These are phyloP conservation scores for Psidium guajava DNA, from an alignment of 345 rosid species.

Conservation along the genomic window DNA sequence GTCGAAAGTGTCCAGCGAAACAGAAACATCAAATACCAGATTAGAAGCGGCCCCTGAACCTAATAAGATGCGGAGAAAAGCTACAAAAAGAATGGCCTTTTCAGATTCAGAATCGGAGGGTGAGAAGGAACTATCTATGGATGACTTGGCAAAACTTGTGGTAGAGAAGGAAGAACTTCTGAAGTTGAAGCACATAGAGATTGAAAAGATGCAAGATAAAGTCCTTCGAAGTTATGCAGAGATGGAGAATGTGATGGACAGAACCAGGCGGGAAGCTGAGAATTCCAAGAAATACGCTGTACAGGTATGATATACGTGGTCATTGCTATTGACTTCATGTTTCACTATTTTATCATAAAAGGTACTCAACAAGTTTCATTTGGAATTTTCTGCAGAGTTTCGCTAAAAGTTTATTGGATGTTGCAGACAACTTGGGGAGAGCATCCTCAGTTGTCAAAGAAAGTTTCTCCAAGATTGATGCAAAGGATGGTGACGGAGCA, in stretches of 20 bases:
- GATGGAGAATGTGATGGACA: slow-evolving; percentile 79
- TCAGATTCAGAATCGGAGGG: slow-evolving; percentile 58
- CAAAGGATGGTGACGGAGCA: slow-evolving; percentile 47
- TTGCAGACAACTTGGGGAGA: slow-evolving; percentile 86
- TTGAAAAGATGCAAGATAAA: slow-evolving; percentile 64
- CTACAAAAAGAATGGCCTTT: slow-evolving; percentile 32
- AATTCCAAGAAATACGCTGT: slow-evolving; percentile 78
- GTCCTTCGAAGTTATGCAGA: slow-evolving; percentile 69
- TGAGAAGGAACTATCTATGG: slow-evolving; percentile 51
- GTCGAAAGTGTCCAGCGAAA: slow-evolving; percentile 9
- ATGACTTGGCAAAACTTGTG: slow-evolving; percentile 68
- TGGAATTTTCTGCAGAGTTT: slow-evolving; percentile 44
- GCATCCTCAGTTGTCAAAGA: slow-evolving; percentile 83
- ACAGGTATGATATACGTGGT: slow-evolving; percentile 37
- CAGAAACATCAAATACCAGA: slow-evolving; percentile 24
- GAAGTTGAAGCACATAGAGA: slow-evolving; percentile 47
- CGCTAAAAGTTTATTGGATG: slow-evolving; percentile 74
- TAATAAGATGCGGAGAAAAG: slow-evolving; percentile 23
- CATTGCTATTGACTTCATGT: not conserved
- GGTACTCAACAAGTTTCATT: not conserved
- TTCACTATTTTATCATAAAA: not conserved
- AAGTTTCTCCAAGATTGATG: slow-evolving; percentile 57
- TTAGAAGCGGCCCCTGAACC: slow-evolving; percentile 17
- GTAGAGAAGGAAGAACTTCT: slow-evolving; percentile 69
- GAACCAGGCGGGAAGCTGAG: slow-evolving; percentile 85